A percentile compares a stretch with the other conserved stretches of the same genome.
phyloP scores from a whole-genome alignment of 2,329 filamentous ascomycete genomes.

The Ophiosphaerella narmari region DNA sequence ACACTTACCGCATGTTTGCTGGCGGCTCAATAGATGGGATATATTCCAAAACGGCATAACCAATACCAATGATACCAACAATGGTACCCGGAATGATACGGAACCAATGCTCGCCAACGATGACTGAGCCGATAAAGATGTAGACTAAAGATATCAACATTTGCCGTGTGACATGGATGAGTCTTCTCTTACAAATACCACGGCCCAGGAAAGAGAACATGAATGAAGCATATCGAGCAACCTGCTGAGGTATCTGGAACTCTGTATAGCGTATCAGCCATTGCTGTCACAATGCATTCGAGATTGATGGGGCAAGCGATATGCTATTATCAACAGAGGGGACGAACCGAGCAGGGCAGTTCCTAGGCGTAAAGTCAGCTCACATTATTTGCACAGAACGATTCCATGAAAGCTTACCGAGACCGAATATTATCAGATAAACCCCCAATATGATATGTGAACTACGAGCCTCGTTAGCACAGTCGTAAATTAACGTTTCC shows the following conservation, averaged over 20 bases:
- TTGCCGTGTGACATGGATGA: background rate
- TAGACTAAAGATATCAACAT: conserved; percentile 69
- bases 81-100: conserved; percentile 78
- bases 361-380: conserved; percentile 51
- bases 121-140: conserved; percentile 87
- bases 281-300: background rate
- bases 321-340: background rate
- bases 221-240: conserved; percentile 93
- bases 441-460: conserved; percentile 76
- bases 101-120: conserved; percentile 70
- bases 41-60: conserved; percentile 64
- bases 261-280: conserved; percentile 54
- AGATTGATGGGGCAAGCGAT: background rate
- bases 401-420: conserved; percentile 57
- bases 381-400: background rate
- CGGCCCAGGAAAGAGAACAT: conserved; percentile 97
- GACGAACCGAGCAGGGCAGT: conserved; percentile 59
- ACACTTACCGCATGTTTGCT: conserved; percentile 56
- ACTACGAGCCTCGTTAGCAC: conserved; percentile 50
- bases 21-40: conserved; percentile 58
- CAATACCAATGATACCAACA: conserved; percentile 77
- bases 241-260: conserved; percentile 92
- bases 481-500: background rate
- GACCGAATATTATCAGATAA: conserved; percentile 91
- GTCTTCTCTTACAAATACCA: conserved; percentile 78